Evolutionary conservation across 805 yeast species (phyloP), one percentile per base, ranked within the genome.

Genomic region (Candida michaelii): DNA sequence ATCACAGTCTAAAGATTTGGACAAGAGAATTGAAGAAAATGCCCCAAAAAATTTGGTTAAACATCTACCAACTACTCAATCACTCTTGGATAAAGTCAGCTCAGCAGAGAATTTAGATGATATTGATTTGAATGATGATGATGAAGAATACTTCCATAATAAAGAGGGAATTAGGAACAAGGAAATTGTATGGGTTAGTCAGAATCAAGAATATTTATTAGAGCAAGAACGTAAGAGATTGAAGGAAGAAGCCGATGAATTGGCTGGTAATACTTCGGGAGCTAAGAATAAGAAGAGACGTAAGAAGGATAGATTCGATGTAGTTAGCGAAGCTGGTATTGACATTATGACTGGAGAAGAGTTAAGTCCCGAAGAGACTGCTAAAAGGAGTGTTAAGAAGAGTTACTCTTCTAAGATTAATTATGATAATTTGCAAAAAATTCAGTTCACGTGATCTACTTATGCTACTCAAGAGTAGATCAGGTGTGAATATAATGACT

Each of bases 371-470:
- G 88, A 85, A 1, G 95, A 85, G 40, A 82, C 85, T 56, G 93
- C 93, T 2, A 84, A 79, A 56, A 79, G 38, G 21, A 14, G 9
- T 13, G 31, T 30, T 23, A 85, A 82, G 62, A 83, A 87, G 55
- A 73, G 85, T 5, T 82, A 84, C 50, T 87, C 97, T 19, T 85
- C 83, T 65, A 93, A 93, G 71, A 85, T 93, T 62, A 93, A 93
- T 62, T 93, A 93, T 61, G 82, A 77, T 36, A 89, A 91, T 4
- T 77, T 91, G 41, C 83, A 82, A 21, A 24, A 24, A 19, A 15
- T 37, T n/a, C n/a, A n/a, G n/a, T n/a, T n/a, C n/a, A n/a, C n/a
- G n/a, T n/a, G n/a, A n/a, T n/a, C n/a, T n/a, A n/a, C n/a, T n/a
- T n/a, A n/a, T n/a, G n/a, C n/a, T n/a, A n/a, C n/a, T n/a, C n/a